Conservation (phyloP, 306 rosid genomes). For the Medicago arabica region DNA sequence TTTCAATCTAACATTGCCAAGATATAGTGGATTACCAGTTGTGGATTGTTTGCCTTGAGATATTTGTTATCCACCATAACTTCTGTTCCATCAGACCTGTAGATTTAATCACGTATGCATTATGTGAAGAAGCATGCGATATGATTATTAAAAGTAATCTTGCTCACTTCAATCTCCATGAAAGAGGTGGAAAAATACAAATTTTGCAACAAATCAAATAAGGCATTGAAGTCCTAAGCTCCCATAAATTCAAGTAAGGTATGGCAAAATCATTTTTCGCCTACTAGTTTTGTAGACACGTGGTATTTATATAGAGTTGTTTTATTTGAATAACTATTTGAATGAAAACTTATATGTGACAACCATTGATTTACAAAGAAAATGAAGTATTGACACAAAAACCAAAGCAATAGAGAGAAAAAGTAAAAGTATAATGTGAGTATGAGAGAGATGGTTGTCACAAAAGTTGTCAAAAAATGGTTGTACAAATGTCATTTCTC, state of each 20-base stretch:
- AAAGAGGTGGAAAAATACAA: not conserved
- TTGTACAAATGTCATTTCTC: too few relatives aligned
- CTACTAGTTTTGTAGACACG: not conserved
- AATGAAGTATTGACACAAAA: too few relatives aligned
- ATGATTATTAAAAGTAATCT: constrained; percentile 4
- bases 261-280: not conserved
- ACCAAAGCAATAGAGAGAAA: too few relatives aligned
- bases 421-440: too few relatives aligned
- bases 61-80: constrained; percentile 87
- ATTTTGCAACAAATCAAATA: not conserved
- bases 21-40: constrained; percentile 64
- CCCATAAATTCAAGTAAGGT: not conserved
- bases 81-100: constrained; percentile 88
- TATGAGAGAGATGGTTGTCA: too few relatives aligned
- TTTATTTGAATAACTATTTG: too few relatives aligned
- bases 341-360: too few relatives aligned
- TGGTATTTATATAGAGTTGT: not conserved
- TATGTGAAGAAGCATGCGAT: constrained; percentile 28
- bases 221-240: not conserved
- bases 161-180: constrained; percentile 8
- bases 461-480: too few relatives aligned
- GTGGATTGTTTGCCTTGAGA: constrained; percentile 79
- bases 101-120: constrained; percentile 24
- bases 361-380: too few relatives aligned
- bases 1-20: not conserved